Base-by-base conservation (phyloP, 2,329 filamentous ascomycete genomes). In the Nemania sp. region DNA sequence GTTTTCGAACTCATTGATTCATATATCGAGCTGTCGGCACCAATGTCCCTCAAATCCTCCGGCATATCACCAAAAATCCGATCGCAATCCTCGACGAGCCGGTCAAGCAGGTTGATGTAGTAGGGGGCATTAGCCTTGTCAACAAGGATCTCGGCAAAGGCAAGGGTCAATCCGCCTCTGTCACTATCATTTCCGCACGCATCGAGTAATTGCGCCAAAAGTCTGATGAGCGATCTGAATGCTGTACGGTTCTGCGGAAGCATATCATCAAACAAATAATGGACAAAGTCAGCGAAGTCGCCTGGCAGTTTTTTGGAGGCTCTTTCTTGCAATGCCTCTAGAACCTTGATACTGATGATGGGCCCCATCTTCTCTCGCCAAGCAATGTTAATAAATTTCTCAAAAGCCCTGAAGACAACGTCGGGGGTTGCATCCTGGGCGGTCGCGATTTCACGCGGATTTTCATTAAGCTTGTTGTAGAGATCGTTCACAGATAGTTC, bases 111-210 rank as follows among this genome's bases (percentile, higher is more conserved):
- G 50, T 93, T 94, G 62, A 97, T 92, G 68, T 93, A 94, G 59
- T 91, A 83, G 54, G 90, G 86, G 1, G 91, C 85, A 56, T 86
- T 84, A 6, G 86, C 88, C 53, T 91, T 87, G 4, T 86, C 82
- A 2, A 94, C 88, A 6, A 97, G 76, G 45, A 97, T 79, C 68
- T 97, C 91, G 0, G 91, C 87, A 75, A 97, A 97, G 1, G 91
- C 89, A 39, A 90, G 84, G 0, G 91, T 97, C 63, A 97, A 74
- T 19, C 90, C 89, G 43, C 93, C 93, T 42, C 92, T 83, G 68
- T 97, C 93, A 26, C 91, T 89, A 67, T 97, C 93, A 64, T 96
- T 96, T 45, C 87, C 87, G 61, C 91, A 96, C 2, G 90, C 91
- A 60, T 96, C 91, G 6, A 97, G 81, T 24, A 97, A 77, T 66